Percentiles rank a stretch among this genome's conserved stretches.
These are phyloP conservation scores for Tylopilus sp. DNA, from an alignment of 768 basidiomycete species.

Conservation along the genomic window DNA sequence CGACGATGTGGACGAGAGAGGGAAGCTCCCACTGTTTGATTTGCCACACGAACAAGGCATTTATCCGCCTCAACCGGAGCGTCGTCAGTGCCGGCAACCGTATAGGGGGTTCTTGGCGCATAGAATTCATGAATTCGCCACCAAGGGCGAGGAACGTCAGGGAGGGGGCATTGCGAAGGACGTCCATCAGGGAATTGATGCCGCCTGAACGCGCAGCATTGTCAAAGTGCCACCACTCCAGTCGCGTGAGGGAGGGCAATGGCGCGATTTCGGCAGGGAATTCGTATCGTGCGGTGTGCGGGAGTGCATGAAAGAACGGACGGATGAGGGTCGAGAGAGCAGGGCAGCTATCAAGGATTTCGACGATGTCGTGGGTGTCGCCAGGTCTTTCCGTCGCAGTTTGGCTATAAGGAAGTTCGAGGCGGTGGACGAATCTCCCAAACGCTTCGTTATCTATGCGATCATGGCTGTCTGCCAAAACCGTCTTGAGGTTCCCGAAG, in stretches of 20 bases:
- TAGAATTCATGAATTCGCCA: slow-evolving; percentile 35
- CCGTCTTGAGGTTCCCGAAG: slow-evolving; percentile 29
- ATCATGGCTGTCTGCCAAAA: slow-evolving; percentile 20
- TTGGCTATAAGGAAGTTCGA: slow-evolving; percentile 54
- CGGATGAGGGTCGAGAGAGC: slow-evolving; percentile 55
- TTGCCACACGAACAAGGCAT: slow-evolving; percentile 48
- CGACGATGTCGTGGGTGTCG: slow-evolving; percentile 35
- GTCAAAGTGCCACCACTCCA: slow-evolving; percentile 67
- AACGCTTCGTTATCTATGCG: slow-evolving; percentile 7
- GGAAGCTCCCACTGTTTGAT: slow-evolving; percentile 53
- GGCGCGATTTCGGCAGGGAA: slow-evolving; percentile 47
- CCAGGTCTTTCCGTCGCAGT: slow-evolving; percentile 40
- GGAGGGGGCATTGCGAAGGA: slow-evolving; percentile 51
- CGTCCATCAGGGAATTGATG: slow-evolving; percentile 55
- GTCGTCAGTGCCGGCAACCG: slow-evolving; percentile 47
- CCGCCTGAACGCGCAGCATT: slow-evolving; percentile 60
- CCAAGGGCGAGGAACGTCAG: slow-evolving; percentile 57
- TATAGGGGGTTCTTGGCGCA: slow-evolving; percentile 24
- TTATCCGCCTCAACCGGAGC: slow-evolving; percentile 49
- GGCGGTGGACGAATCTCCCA: slow-evolving; percentile 47
- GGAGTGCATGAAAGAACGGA: slow-evolving; percentile 30
- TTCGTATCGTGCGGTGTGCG: slow-evolving; percentile 42
- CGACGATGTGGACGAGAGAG: slow-evolving; percentile 46
- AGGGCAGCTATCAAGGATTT: slow-evolving; percentile 48
- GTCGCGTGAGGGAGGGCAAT: slow-evolving; percentile 50